Evolutionary conservation across 23 red algal genomes (phyloP).

Genomic region (Gracilaria domingensis): DNA sequence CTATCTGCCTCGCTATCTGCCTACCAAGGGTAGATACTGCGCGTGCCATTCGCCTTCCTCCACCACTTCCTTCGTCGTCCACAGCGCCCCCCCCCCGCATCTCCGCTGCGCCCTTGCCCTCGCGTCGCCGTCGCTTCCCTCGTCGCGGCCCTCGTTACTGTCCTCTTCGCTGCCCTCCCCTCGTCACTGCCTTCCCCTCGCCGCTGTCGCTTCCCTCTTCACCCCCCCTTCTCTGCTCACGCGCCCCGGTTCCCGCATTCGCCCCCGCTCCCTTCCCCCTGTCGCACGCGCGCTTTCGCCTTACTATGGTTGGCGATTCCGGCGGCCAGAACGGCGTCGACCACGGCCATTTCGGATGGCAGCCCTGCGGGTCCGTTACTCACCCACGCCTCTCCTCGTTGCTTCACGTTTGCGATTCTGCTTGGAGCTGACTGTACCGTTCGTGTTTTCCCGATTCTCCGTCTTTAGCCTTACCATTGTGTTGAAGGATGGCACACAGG

Average conservation of each 20-base stretch:
- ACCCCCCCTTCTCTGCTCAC: neutral
- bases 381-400: neutral
- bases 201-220: too few species aligned
- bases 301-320: constrained; percentile 32
- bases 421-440: neutral
- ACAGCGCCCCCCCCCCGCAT: neutral
- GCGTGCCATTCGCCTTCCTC: neutral
- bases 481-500: constrained; percentile 42
- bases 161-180: too few species aligned
- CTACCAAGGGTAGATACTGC: too few species aligned
- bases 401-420: neutral
- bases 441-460: neutral
- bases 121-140: too few species aligned
- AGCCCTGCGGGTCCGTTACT: constrained; percentile 66
- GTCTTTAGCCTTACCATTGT: constrained; percentile 59
- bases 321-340: constrained; percentile 41
- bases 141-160: neutral
- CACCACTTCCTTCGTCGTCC: neutral
- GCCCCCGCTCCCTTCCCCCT: neutral
- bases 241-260: neutral
- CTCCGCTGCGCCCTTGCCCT: neutral
- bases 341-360: constrained; percentile 69
- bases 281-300: neutral
- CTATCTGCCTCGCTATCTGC: too few species aligned
- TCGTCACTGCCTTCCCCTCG: too few species aligned